These are phyloP conservation scores for Macrocybe gigantea DNA, from an alignment of 768 basidiomycete genomes.

Conservation along the genomic window DNA sequence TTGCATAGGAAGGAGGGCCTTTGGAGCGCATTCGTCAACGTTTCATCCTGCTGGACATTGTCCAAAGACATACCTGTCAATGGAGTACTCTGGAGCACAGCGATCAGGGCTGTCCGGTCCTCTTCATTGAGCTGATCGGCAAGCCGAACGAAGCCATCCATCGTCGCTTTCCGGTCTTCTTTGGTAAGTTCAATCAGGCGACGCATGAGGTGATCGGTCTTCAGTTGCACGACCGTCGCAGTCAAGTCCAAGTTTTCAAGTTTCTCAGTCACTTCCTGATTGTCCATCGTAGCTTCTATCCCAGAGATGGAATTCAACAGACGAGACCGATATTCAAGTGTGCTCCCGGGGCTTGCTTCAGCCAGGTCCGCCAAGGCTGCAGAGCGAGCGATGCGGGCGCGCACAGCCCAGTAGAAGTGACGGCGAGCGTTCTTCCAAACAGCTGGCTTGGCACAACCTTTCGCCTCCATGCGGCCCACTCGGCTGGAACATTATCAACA, in stretches of 20 bases:
- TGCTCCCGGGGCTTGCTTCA: conserved; percentile 66
- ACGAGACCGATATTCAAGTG: conserved; percentile 58
- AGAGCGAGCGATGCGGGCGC: conserved; percentile 73
- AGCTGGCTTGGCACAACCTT: conserved; percentile 84
- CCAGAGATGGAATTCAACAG: conserved; percentile 59
- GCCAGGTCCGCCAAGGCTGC: conserved; percentile 56
- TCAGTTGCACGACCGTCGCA: conserved; percentile 56
- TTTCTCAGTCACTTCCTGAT: conserved; percentile 53
- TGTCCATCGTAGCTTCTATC: conserved; percentile 44
- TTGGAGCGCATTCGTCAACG: not conserved
- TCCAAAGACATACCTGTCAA: conserved; percentile 46
- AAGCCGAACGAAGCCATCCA: conserved; percentile 68
- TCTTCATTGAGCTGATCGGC: conserved; percentile 71
- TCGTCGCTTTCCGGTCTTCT: conserved; percentile 70
- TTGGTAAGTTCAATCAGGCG: conserved; percentile 63
- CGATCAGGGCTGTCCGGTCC: conserved; percentile 57
- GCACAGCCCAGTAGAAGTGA: conserved; percentile 90
- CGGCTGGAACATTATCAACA: conserved; percentile 48
- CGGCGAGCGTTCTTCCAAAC: conserved; percentile 88
- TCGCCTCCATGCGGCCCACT: conserved; percentile 94
- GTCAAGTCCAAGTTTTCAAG: conserved; percentile 70
- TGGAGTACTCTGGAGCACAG: conserved; percentile 51
- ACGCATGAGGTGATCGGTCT: conserved; percentile 61
- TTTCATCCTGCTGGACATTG: not conserved
- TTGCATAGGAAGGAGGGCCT: conserved; percentile 35